Percentiles rank a stretch among this genome's conserved stretches.
Conservation (phyloP, 129 eudicot species). For the Flaveria bidentis region DNA sequence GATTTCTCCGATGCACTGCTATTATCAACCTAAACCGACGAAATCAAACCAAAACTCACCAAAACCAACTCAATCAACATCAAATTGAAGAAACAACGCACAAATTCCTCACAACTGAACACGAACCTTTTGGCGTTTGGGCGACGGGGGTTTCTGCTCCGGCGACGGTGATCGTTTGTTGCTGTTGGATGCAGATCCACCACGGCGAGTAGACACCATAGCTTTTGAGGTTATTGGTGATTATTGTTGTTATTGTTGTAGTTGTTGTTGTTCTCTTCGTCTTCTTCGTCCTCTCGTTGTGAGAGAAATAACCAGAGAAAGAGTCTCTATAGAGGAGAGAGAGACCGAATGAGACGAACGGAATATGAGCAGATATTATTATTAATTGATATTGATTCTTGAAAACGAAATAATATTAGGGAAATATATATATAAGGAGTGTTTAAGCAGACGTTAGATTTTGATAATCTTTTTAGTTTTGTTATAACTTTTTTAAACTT, state of each 20-base stretch:
- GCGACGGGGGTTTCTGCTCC: conserved; percentile 66
- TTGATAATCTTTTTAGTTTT: conserved; percentile 1
- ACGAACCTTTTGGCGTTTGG: conserved; percentile 69
- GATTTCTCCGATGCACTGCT: conserved; percentile 57
- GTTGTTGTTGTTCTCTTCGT: conserved; percentile 18
- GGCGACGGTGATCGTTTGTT: conserved; percentile 62
- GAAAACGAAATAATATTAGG: background rate
- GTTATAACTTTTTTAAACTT: no score
- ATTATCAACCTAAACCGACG: conserved; percentile 43
- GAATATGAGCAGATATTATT: conserved; percentile 2
- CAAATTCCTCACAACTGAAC: no score
- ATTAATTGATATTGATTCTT: background rate
- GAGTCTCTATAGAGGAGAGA: background rate
- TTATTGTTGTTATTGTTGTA: no score
- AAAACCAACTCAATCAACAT: background rate
- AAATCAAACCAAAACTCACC: conserved; percentile 12
- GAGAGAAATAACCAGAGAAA: conserved; percentile 10
- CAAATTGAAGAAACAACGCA: conserved; percentile 3
- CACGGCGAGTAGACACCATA: conserved; percentile 92
- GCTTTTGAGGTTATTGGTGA: conserved; percentile 9
- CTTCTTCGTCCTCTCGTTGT: conserved; percentile 31
- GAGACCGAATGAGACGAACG: conserved; percentile 36
- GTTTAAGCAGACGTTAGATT: conserved; percentile 38
- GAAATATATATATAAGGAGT: background rate
- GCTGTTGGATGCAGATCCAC: conserved; percentile 71